These are phyloP conservation scores for Hygrophila difformis DNA, from an alignment of 257 asterid species.

Conservation along the genomic window DNA sequence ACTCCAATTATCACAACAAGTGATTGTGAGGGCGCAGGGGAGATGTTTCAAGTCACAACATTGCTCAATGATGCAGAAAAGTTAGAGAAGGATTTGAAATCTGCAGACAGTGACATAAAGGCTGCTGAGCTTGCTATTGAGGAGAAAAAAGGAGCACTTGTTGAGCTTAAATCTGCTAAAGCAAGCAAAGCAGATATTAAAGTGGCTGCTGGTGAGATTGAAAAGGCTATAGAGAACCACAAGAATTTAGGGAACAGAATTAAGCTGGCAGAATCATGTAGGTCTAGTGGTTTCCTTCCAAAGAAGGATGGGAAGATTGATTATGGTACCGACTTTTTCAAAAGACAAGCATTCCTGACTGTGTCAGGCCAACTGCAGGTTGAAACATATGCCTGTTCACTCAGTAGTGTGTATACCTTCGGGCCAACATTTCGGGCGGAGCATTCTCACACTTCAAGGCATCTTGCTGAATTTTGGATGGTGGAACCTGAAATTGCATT, in stretches of 20 bases:
- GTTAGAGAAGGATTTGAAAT: conserved; percentile 71
- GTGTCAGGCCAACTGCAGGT: conserved; percentile 98
- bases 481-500: conserved; percentile 97
- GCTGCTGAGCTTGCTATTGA: conserved; percentile 53
- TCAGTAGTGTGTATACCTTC: conserved; percentile 83
- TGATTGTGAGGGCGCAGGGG: conserved; percentile 99
- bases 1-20: conserved; percentile 93
- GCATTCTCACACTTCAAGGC: conserved; percentile 86
- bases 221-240: conserved; percentile 59
- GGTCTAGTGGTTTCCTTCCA: conserved; percentile 57
- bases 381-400: conserved; percentile 91
- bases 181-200: conserved; percentile 48
- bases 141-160: conserved; percentile 75
- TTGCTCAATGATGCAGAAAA: conserved; percentile 61
- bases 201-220: conserved; percentile 66
- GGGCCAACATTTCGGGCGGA: conserved; percentile 98
- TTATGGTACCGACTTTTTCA: conserved; percentile 76
- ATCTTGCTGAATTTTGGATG: conserved; percentile 98
- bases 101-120: conserved; percentile 52
- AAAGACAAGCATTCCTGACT: conserved; percentile 86
- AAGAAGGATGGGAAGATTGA: conserved; percentile 79
- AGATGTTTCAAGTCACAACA: conserved; percentile 97
- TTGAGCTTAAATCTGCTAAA: conserved; percentile 59
- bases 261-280: conserved; percentile 52
- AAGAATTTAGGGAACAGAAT: conserved; percentile 50